These are phyloP conservation scores for Calonectria hongkongensis DNA, from an alignment of 2,329 filamentous ascomycete species.

Conservation along the genomic window DNA sequence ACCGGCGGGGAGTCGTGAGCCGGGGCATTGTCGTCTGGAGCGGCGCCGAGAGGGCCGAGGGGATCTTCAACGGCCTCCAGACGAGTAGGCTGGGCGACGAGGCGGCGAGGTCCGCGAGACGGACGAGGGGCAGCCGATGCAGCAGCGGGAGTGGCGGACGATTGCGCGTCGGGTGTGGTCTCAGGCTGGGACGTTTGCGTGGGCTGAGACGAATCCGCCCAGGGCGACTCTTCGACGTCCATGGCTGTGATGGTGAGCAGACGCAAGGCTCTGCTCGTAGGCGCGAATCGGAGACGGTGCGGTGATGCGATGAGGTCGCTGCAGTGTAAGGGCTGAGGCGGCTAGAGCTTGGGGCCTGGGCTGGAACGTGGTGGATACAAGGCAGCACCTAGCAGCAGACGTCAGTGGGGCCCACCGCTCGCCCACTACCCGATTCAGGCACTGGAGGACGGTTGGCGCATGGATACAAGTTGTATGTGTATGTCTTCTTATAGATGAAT, in stretches of 20 bases:
- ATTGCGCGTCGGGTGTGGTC: constrained; percentile 55
- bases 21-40: constrained; percentile 68
- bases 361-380: constrained; percentile 32
- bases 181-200: constrained; percentile 55
- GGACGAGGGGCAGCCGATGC: constrained; percentile 62
- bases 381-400: constrained; percentile 33
- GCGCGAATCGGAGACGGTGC: constrained; percentile 16
- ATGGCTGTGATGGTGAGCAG: constrained; percentile 55
- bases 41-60: constrained; percentile 84
- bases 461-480: neutral
- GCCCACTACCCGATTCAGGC: neutral
- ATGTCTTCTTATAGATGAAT: neutral
- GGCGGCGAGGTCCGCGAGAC: constrained; percentile 73
- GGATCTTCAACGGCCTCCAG: constrained; percentile 87
- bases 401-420: constrained; percentile 34
- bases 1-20: constrained; percentile 76
- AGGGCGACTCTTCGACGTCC: constrained; percentile 73
- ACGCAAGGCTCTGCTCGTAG: constrained; percentile 37
- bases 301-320: constrained; percentile 48
- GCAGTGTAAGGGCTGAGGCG: constrained; percentile 35
- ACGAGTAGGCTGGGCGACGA: constrained; percentile 84
- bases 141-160: constrained; percentile 53
- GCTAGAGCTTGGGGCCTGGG: constrained; percentile 39
- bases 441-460: neutral
- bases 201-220: constrained; percentile 63